Percentiles rank a stretch among this genome's conserved stretches.
phyloP scores from a whole-genome alignment of 495 filamentous ascomycete species.

The Cladorrhinum samala region DNA sequence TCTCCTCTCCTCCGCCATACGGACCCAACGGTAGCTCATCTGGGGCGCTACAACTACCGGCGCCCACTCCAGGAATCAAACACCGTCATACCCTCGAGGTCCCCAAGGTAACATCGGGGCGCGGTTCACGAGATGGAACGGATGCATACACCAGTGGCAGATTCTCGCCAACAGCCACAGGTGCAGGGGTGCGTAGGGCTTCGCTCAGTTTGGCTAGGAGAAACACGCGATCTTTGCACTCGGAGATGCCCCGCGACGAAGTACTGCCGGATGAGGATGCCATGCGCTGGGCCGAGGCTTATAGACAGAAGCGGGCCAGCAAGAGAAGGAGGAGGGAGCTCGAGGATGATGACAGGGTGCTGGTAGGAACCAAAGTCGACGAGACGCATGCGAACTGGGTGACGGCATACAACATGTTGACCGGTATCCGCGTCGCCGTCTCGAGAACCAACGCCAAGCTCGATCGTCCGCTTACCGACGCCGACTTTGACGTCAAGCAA shows the following conservation, averaged over 20 bases:
- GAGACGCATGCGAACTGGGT: constrained; percentile 97
- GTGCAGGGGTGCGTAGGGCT: constrained; percentile 58
- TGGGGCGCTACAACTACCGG: constrained; percentile 36
- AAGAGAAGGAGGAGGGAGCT: constrained; percentile 75
- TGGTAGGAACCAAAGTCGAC: constrained; percentile 97
- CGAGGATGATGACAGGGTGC: constrained; percentile 86
- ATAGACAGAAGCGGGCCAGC: constrained; percentile 82
- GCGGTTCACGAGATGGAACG: constrained; percentile 51
- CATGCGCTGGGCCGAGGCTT: constrained; percentile 83
- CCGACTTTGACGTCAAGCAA: constrained; percentile 85
- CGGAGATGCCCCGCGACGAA: constrained; percentile 77
- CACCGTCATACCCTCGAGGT: constrained; percentile 92
- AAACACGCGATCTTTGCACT: constrained; percentile 76
- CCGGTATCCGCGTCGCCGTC: constrained; percentile 93
- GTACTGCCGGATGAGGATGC: constrained; percentile 81
- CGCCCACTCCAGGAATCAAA: constrained; percentile 49
- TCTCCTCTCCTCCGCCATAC: constrained; percentile 66
- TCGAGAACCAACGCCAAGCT: constrained; percentile 96
- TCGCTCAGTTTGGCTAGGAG: constrained; percentile 76
- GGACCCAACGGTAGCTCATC: constrained; percentile 37
- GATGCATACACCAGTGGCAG: constrained; percentile 70
- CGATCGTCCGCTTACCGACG: constrained; percentile 78
- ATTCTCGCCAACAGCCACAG: constrained; percentile 67
- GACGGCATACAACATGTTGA: constrained; percentile 99
- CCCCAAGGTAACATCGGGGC: constrained; percentile 48